Conservation (phyloP, 345 rosid genomes). For the Citrus mangshanensis region DNA sequence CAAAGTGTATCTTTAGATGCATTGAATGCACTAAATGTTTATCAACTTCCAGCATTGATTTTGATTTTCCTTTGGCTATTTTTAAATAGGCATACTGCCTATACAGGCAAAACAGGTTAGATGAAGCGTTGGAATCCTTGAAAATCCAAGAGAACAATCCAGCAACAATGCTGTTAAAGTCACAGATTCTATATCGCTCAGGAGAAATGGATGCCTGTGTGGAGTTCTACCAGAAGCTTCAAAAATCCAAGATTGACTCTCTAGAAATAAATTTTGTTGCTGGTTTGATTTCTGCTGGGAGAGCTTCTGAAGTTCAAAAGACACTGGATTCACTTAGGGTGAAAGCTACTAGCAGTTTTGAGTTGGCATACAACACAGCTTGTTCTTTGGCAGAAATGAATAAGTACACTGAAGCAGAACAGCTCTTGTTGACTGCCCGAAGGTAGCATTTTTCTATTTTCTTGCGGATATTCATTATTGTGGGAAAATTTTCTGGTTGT, state of each 20-base stretch:
- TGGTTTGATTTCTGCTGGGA: constrained; percentile 70
- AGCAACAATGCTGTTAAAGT: constrained; percentile 64
- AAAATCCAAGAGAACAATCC: constrained; percentile 49
- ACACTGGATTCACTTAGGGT: constrained; percentile 59
- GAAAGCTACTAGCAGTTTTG: constrained; percentile 71
- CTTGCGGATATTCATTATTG: constrained; percentile 2
- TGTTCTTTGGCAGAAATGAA: constrained; percentile 76
- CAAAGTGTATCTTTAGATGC: background rate
- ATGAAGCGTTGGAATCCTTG: constrained; percentile 63
- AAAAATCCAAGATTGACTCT: constrained; percentile 49
- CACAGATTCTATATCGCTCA: constrained; percentile 79
- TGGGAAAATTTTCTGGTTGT: background rate
- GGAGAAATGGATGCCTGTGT: constrained; percentile 73
- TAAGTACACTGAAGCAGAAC: constrained; percentile 73
- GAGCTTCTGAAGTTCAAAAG: constrained; percentile 67
- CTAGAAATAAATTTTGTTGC: constrained; percentile 74
- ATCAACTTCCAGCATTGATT: background rate
- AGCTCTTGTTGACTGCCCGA: constrained; percentile 70
- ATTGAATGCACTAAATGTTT: background rate
- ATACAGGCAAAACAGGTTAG: constrained; percentile 82
- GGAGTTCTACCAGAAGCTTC: constrained; percentile 61
- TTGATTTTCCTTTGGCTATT: background rate
- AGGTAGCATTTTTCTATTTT: constrained; percentile 49
- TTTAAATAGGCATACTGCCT: constrained; percentile 78
- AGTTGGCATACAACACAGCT: constrained; percentile 85